phyloP scores from a whole-genome alignment of 2,329 filamentous ascomycete species.

The Diaporthe sp. region DNA sequence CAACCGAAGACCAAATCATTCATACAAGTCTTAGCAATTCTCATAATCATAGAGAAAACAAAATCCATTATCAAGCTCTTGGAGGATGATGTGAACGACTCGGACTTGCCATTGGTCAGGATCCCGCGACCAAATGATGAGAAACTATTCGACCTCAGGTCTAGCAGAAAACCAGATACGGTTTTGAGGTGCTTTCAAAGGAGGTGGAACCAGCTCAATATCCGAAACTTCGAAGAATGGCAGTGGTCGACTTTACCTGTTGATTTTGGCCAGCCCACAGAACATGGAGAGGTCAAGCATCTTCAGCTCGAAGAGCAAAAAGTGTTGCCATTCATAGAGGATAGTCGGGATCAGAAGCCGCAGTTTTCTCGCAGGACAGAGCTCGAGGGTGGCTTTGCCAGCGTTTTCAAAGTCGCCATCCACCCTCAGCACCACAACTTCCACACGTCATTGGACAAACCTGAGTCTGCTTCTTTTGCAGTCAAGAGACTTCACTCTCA shows the following conservation, averaged over 20 bases:
- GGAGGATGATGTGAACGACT: conserved; percentile 15
- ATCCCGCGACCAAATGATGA: neutral
- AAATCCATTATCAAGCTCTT: neutral
- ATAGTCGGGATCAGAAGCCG: neutral
- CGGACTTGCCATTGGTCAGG: neutral
- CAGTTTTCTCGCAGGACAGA: neutral
- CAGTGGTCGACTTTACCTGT: conserved; percentile 42
- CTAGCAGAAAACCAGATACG: neutral
- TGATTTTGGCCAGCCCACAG: conserved; percentile 9
- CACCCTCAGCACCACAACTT: conserved; percentile 44
- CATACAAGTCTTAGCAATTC: neutral
- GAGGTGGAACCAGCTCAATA: conserved; percentile 21
- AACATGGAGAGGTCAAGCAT: conserved; percentile 31
- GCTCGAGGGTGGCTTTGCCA: conserved; percentile 35
- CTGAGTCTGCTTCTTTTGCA: conserved; percentile 22
- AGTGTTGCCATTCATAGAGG: conserved; percentile 31
- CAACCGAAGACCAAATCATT: neutral
- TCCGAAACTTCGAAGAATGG: conserved; percentile 40
- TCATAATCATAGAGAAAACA: conserved; percentile 2
- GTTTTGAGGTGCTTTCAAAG: conserved; percentile 28
- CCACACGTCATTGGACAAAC: neutral
- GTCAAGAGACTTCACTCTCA: conserved; percentile 39
- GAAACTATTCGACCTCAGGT: neutral
- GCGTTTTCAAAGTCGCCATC: conserved; percentile 39
- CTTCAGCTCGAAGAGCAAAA: neutral